Conservation (phyloP, 306 rosid genomes). For the Styphnolobium japonicum region DNA sequence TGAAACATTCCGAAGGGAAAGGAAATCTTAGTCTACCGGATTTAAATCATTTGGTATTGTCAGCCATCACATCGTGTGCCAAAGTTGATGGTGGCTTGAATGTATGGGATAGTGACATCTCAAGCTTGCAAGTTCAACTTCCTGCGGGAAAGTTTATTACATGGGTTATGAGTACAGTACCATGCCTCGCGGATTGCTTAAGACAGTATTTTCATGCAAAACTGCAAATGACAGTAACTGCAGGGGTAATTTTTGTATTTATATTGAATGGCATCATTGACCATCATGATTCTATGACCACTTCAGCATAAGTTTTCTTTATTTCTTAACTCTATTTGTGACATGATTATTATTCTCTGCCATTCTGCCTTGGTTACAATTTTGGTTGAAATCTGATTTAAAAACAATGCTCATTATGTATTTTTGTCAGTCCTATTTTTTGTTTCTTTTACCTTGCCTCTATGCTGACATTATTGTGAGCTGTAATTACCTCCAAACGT, state of each 20-base stretch:
- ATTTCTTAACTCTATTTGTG: neutral
- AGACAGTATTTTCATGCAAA: conserved; percentile 57
- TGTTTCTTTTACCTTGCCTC: neutral
- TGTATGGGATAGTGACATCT: conserved; percentile 58
- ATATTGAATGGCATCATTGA: neutral
- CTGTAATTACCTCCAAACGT: neutral
- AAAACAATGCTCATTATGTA: neutral
- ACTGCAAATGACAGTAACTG: conserved; percentile 37
- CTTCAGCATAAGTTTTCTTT: neutral
- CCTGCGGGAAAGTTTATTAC: conserved; percentile 67
- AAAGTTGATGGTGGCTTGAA: conserved; percentile 41
- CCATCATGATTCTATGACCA: neutral
- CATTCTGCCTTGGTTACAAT: neutral
- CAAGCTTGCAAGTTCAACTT: conserved; percentile 56
- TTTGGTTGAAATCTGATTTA: neutral
- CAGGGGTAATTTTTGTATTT: conserved; percentile 47
- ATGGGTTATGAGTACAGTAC: conserved; percentile 70
- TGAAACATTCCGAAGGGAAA: conserved; percentile 26
- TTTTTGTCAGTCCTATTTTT: neutral
- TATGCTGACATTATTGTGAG: neutral
- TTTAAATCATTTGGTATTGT: conserved; percentile 60
- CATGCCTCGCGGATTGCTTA: conserved; percentile 68
- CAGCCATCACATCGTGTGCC: conserved; percentile 54
- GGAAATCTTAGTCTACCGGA: conserved; percentile 49
- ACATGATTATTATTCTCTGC: neutral